These are phyloP conservation scores for Cystobasidiopsis lactophilus DNA, from an alignment of 768 basidiomycete genomes.

Conservation along the genomic window DNA sequence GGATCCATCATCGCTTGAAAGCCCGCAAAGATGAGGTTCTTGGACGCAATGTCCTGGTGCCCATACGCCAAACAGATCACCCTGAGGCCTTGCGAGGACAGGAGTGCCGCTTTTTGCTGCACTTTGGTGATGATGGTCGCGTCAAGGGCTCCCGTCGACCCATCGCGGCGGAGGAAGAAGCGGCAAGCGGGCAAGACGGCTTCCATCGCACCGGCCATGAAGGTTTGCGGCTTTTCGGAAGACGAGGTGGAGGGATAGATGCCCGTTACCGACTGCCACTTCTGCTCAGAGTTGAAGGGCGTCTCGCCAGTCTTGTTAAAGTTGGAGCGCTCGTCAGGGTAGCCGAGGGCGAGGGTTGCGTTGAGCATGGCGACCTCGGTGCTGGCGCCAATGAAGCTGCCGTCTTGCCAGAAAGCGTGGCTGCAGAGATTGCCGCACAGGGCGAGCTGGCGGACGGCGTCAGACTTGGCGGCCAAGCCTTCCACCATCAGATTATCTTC, in stretches of 20 bases:
- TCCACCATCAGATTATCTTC: slow-evolving; percentile 41
- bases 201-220: slow-evolving; percentile 82
- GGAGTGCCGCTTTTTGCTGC: slow-evolving; percentile 42
- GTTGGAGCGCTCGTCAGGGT: slow-evolving; percentile 42
- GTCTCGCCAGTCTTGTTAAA: slow-evolving; percentile 37
- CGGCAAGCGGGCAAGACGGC: slow-evolving; percentile 63
- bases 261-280: slow-evolving; percentile 80
- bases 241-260: slow-evolving; percentile 20
- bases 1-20: slow-evolving; percentile 93
- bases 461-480: slow-evolving; percentile 28
- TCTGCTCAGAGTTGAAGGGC: slow-evolving; percentile 81
- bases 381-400: slow-evolving; percentile 58
- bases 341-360: slow-evolving; percentile 41
- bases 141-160: slow-evolving; percentile 65
- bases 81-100: slow-evolving; percentile 39
- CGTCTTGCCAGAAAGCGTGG: slow-evolving; percentile 60
- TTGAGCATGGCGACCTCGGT: slow-evolving; percentile 85
- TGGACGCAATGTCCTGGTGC: slow-evolving; percentile 28
- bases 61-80: slow-evolving; percentile 86
- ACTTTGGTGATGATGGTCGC: slow-evolving; percentile 44
- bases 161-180: slow-evolving; percentile 71
- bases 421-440: slow-evolving; percentile 78
- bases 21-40: slow-evolving; percentile 56
- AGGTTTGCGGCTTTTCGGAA: slow-evolving; percentile 47
- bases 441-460: slow-evolving; percentile 49